Evolutionary conservation across 805 yeast species (phyloP), one percentile per base, ranked within the genome.

Genomic region (Ogataea paradorogensis): DNA sequence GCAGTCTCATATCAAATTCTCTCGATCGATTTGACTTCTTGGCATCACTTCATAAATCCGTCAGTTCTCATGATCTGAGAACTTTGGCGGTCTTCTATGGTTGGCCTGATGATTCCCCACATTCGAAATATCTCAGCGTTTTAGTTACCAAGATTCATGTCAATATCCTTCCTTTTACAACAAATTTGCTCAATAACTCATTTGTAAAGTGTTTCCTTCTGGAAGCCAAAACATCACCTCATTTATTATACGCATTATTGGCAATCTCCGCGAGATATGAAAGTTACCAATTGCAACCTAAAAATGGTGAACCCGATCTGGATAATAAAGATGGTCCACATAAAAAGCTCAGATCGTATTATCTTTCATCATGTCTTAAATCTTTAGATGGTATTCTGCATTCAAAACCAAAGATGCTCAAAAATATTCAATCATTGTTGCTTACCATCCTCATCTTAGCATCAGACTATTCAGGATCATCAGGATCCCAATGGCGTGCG

Each of bases 241-340:
- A 80, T 53, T 54, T 84, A 9, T 61, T 84, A 28, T 83, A 84
- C 38, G 88, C 90, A 0, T 70, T 83, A 4, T 55, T 84, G 31
- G 86, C 91, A 0, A 82, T 80, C 30, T 85, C 91, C 3, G 90
- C 91, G 0, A 69, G 79, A 28, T 70, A 74, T 14, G 66, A 63
- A 45, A 52, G 57, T 27, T 60, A 59, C 35, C 63, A 62, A 40
- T 49, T 58, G 15, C 47, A 47, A 28, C 55, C 54, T 30, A 41
- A 45, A 14, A 29, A 43, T 6, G 46, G 46, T 11, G 35, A 42
- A 26, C 42, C 35, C 10, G 22, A 40, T 9, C 13, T 38, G 14
- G 26, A 34, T 11, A 48, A 51, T 37, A 53, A 51, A 30, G 32
- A 59, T 13, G 50, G 43, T 13, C 56, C 55, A 79, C 85, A 62